A percentile compares a stretch with the other conserved stretches of the same genome.
phyloP scores from a whole-genome alignment of 306 rosid genomes.

The Parietaria judaica region DNA sequence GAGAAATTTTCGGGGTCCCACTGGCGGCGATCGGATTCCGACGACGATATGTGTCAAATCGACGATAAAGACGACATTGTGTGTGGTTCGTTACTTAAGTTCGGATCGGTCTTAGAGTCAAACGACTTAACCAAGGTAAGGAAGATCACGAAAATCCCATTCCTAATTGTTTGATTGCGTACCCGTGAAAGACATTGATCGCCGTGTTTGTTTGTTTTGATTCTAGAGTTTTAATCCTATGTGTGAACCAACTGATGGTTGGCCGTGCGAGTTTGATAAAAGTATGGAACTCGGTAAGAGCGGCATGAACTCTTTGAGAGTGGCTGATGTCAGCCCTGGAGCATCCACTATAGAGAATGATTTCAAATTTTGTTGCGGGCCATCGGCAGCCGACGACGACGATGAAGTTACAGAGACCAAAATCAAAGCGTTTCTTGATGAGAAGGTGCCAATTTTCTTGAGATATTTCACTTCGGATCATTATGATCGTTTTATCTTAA shows the following conservation, averaged over 20 bases:
- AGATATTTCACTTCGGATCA: conserved; percentile 4
- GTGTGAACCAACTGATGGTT: conserved; percentile 67
- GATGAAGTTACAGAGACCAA: conserved; percentile 83
- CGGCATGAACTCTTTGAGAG: conserved; percentile 29
- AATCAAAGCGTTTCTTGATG: conserved; percentile 82
- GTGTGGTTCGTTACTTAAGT: conserved; percentile 42
- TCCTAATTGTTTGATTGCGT: conserved; percentile 21
- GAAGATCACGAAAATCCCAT: background rate
- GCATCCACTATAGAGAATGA: conserved; percentile 32
- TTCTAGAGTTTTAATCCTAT: conserved; percentile 76
- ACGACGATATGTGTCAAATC: conserved; percentile 72
- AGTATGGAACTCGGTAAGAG: conserved; percentile 38
- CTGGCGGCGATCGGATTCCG: conserved; percentile 40
- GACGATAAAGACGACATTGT: conserved; percentile 58
- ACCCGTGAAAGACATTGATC: conserved; percentile 9
- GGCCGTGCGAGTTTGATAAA: conserved; percentile 50
- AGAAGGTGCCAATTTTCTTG: conserved; percentile 44
- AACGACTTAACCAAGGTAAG: conserved; percentile 55
- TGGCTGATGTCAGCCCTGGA: conserved; percentile 24
- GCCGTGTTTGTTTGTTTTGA: conserved; percentile 19
- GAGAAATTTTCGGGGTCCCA: conserved; percentile 36
- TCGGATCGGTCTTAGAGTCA: conserved; percentile 33
- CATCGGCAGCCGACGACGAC: conserved; percentile 58
- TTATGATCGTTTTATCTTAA: background rate
- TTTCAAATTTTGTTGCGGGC: conserved; percentile 52